Evolutionary conservation across 2,329 filamentous ascomycete species (phyloP).

Genomic region (Fonsecaea monophora): DNA sequence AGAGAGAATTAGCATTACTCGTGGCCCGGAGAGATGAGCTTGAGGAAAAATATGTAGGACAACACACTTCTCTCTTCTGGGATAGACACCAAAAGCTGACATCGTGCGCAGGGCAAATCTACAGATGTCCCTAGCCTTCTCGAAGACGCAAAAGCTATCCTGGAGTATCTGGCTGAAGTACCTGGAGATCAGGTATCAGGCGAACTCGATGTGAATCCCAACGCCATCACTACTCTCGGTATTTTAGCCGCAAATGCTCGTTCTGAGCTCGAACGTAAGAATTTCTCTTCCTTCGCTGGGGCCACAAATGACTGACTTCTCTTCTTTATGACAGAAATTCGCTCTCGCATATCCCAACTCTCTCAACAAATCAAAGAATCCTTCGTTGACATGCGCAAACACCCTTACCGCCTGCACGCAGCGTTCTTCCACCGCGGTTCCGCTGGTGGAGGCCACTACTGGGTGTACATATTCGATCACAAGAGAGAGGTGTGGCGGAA

Average conservation of each 20-base stretch:
- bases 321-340: slow-evolving; percentile 24
- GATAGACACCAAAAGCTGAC: slow-evolving; percentile 1
- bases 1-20: slow-evolving; percentile 66
- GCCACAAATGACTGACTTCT: not conserved
- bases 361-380: slow-evolving; percentile 58
- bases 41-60: slow-evolving; percentile 36
- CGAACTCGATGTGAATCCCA: slow-evolving; percentile 29
- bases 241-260: slow-evolving; percentile 32
- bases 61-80: not conserved
- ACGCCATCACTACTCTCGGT: slow-evolving; percentile 31
- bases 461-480: slow-evolving; percentile 95
- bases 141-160: slow-evolving; percentile 34
- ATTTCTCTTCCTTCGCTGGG: not conserved
- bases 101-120: slow-evolving; percentile 31
- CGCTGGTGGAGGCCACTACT: slow-evolving; percentile 84
- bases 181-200: slow-evolving; percentile 27
- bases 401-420: slow-evolving; percentile 84
- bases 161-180: slow-evolving; percentile 33
- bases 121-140: slow-evolving; percentile 36
- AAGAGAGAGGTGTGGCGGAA: slow-evolving; percentile 81
- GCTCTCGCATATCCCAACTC: slow-evolving; percentile 24
- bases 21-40: slow-evolving; percentile 56
- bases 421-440: slow-evolving; percentile 84
- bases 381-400: slow-evolving; percentile 68
- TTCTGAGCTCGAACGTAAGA: slow-evolving; percentile 33